Evolutionary conservation across 2,329 filamentous ascomycete genomes (phyloP).

Genomic region (Boeremia exigua): DNA sequence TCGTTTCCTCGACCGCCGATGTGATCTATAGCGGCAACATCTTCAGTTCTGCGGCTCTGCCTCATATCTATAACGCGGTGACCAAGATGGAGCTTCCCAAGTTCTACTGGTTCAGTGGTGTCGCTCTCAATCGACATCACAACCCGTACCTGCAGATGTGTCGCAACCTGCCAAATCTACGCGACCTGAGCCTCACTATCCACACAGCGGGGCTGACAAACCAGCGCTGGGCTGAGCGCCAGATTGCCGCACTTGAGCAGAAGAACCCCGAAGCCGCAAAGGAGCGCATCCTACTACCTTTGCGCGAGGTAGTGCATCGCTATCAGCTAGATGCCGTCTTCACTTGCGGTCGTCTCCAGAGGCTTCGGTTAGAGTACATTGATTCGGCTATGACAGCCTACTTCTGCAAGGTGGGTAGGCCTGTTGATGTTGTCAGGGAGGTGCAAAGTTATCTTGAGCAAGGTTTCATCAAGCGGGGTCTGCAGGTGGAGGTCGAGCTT

Average conservation of each 20-base stretch:
- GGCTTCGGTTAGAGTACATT: conserved; percentile 81
- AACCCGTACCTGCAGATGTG: conserved; percentile 92
- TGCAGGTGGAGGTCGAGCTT: not conserved
- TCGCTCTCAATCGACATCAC: conserved; percentile 82
- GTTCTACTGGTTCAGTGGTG: conserved; percentile 61
- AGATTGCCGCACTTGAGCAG: conserved; percentile 72
- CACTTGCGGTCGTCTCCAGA: conserved; percentile 71
- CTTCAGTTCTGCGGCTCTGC: conserved; percentile 10
- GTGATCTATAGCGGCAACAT: conserved; percentile 17
- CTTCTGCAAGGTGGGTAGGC: conserved; percentile 61
- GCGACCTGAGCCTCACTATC: conserved; percentile 77
- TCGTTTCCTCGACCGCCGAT: conserved; percentile 20
- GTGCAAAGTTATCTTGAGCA: conserved; percentile 6
- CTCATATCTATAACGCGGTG: conserved; percentile 16
- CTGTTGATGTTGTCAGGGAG: conserved; percentile 1
- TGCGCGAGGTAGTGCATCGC: conserved; percentile 79
- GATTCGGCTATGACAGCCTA: conserved; percentile 64
- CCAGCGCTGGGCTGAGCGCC: conserved; percentile 66
- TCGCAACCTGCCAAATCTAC: conserved; percentile 80
- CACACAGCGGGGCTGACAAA: conserved; percentile 79
- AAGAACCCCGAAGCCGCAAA: conserved; percentile 76
- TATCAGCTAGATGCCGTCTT: conserved; percentile 75
- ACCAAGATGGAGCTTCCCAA: conserved; percentile 53
- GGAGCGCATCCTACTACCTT: conserved; percentile 78
- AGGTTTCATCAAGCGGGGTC: conserved; percentile 6